Evolutionary conservation across 2,329 filamentous ascomycete genomes (phyloP), one percentile per base, ranked within the genome.

Genomic region (Epicoccum nigrum): DNA sequence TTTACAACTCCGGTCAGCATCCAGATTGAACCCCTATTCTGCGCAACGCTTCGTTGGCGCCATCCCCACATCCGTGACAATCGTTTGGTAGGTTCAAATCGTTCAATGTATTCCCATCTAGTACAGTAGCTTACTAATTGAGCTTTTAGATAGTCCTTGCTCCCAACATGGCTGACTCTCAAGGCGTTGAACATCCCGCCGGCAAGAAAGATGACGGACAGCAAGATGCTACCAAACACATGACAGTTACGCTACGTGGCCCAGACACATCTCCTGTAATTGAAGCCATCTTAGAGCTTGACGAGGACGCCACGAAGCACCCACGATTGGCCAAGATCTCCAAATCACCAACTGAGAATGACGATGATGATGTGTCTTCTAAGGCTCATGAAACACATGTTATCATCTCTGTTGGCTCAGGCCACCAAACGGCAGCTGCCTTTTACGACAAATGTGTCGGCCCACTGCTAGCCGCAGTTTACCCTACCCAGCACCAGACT

Each of bases 391-490:
- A 68, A 43, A 69, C 73, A 6, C 75, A 79, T 52, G 63, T 80
- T 38, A 65, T 81, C 28, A 62, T 80, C 13, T 81, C 78, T 2
- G 72, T 72, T 13, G 71, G 69, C 17, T 79, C 78, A 2, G 78
- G 78, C 2, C 76, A 72, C 11, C 69, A 70, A 4, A 65, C 71
- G 34, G 78, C 77, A 15, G 51, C 62, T 6, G 31, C 42, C 0
- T 78, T 79, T 61, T 79, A 69, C 65, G 47, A 72, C 2, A 34
- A 70, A 20, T 58, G 69, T 2, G 55, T 80, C 4, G 61, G 64
- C 34, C 73, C 75, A 1, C 66, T 81, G 3, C 72, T 84, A 4
- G 68, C 74, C 23, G 62, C 68, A 15, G 62, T 81, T 6, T 74
- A 74, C 20, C 65, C 76, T 11, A 54, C 52, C 6, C 45, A 45